These are phyloP conservation scores for Heterobasidion parviporum DNA, from an alignment of 1,284 basidiomycete genomes.

Conservation along the genomic window DNA sequence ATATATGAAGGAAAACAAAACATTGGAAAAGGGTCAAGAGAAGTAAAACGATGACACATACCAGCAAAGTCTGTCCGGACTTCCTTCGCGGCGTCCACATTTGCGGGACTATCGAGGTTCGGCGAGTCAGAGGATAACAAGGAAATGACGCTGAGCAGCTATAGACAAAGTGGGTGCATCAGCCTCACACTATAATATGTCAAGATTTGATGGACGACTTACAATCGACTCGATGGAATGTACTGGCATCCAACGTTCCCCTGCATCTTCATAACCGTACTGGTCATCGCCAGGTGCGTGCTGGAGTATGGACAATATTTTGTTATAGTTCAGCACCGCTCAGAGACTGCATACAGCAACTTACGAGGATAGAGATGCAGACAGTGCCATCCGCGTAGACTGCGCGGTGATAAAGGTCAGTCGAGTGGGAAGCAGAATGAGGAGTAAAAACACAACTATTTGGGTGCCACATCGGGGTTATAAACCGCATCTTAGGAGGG, in stretches of 20 bases:
- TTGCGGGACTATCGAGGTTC: constrained; percentile 93
- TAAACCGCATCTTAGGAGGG: constrained; percentile 94
- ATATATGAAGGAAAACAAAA: background rate
- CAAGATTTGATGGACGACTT: constrained; percentile 23
- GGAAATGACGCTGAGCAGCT: constrained; percentile 96
- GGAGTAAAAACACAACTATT: constrained; percentile 60
- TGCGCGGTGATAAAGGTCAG: constrained; percentile 23
- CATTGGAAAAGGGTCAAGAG: background rate
- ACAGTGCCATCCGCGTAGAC: constrained; percentile 88
- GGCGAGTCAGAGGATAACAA: constrained; percentile 89
- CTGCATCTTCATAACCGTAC: constrained; percentile 96
- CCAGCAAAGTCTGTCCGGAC: constrained; percentile 68
- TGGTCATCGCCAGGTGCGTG: constrained; percentile 97
- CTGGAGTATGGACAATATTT: constrained; percentile 28
- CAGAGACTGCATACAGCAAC: constrained; percentile 17
- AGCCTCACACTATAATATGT: background rate
- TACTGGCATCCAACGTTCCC: constrained; percentile 96
- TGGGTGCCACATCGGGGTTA: constrained; percentile 98
- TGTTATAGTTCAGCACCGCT: background rate
- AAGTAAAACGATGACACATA: constrained; percentile 24
- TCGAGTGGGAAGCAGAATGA: constrained; percentile 1
- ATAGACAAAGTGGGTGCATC: background rate
- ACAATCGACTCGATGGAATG: constrained; percentile 97
- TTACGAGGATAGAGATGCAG: constrained; percentile 93
- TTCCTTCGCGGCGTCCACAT: constrained; percentile 94